A percentile compares a stretch with the other conserved stretches of the same genome.
Conservation (phyloP, 2,329 filamentous ascomycete genomes). For the Diaporthe sp. region DNA sequence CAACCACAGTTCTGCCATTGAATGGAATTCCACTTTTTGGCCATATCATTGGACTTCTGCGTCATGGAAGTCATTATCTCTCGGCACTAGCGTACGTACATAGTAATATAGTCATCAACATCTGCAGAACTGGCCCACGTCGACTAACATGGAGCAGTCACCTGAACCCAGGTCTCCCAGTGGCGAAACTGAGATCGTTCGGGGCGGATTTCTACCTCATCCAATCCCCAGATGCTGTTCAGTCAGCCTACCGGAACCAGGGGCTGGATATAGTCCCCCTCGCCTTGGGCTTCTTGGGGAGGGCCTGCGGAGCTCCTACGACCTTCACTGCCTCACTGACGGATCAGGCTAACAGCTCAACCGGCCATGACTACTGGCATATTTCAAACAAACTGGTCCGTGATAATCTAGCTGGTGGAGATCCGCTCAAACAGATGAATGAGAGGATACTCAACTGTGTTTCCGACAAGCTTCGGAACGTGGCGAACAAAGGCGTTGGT, state of each 20-base stretch:
- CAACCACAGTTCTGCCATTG: not conserved
- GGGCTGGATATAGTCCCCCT: not conserved
- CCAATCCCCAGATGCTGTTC: not conserved
- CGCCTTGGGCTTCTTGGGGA: not conserved
- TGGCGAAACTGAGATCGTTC: not conserved
- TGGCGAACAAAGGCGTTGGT: not conserved
- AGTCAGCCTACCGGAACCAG: not conserved
- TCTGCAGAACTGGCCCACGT: not conserved
- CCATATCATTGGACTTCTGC: not conserved
- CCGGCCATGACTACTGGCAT: not conserved
- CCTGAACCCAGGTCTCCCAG: not conserved
- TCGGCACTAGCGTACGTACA: not conserved
- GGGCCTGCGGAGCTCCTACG: not conserved
- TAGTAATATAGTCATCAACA: not conserved
- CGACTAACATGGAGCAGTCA: not conserved
- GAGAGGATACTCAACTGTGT: not conserved
- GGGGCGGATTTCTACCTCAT: not conserved
- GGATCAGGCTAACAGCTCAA: not conserved
- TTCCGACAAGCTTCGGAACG: not conserved
- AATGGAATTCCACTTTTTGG: not conserved
- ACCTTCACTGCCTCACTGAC: not conserved
- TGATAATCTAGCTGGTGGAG: not conserved
- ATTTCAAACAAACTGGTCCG: not conserved
- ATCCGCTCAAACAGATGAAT: not conserved
- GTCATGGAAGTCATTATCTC: not conserved